Base-by-base conservation (phyloP, 169 alveolate species). In the Cryptosporidium ryanae region DNA sequence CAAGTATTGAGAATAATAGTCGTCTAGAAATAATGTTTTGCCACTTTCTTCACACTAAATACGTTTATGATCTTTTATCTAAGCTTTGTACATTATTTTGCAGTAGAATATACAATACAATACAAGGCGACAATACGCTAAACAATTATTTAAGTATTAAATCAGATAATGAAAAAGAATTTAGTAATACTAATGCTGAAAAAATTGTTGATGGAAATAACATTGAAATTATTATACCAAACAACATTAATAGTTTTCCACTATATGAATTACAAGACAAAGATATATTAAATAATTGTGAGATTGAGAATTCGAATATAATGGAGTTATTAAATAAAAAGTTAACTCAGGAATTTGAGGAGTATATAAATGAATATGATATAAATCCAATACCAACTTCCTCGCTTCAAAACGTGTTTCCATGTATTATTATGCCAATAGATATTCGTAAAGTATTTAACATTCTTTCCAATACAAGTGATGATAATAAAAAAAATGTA, bases 1-100 rank as follows among this genome's bases (percentile, higher is more conserved):
- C 38, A 12, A 76, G 59, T 8, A 18, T 1, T 8, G 67, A 61
- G 12, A 15, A 25, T 18, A 61, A 54, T 2, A n/a, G 10, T 31
- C 66, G 67, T 10, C 21, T 76, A 1, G 87, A 76, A 23, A 17
- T 76, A 46, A 76, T 76, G 87, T 76, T 76, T 61, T 76, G 87
- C 23, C 68, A 76, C 17, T 76, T 76, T 29, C 54, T 76, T 38
- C 87, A 76, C 27, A 76, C 87, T n/a, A 76, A 76, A 32, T 61
- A 15, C 27, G 87, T 76, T 12, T 76, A 76, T 44, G 87, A 76
- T 32, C n/a, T 76, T 17, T 61, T 76, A 23, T 76, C 87, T 15
- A 76, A 25, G 12, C 64, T 76, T 12, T 76, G 87, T 44, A 76
- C 87, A 32, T 18, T 76, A 29, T 57, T 44, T 32, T 76, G 87